These are phyloP conservation scores for Psilocybe azurescens DNA, from an alignment of 768 basidiomycete genomes.

Conservation along the genomic window DNA sequence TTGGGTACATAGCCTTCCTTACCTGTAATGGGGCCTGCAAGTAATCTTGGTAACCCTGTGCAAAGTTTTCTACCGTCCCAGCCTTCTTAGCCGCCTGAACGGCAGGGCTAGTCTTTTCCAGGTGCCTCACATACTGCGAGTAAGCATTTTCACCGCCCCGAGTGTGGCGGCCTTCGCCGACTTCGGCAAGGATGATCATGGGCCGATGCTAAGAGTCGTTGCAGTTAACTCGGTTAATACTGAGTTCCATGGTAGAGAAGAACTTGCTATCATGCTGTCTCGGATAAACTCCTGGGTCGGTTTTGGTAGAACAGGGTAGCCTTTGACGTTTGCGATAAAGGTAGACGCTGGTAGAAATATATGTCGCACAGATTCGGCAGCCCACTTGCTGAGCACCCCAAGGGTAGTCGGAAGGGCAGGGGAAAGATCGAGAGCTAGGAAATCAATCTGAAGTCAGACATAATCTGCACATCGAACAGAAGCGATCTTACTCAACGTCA, in stretches of 20 bases:
- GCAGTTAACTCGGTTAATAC: constrained; percentile 22
- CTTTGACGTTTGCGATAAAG: constrained; percentile 95
- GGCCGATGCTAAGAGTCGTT: constrained; percentile 72
- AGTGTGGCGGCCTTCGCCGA: constrained; percentile 64
- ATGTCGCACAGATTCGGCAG: constrained; percentile 90
- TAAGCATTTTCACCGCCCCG: constrained; percentile 89
- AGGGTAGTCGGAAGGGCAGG: constrained; percentile 83
- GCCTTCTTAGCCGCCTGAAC: constrained; percentile 66
- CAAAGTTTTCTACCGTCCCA: constrained; percentile 88
- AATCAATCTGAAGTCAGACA: constrained; percentile 12
- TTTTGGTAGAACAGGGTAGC: constrained; percentile 96
- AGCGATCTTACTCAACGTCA: constrained; percentile 67
- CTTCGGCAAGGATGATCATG: constrained; percentile 80
- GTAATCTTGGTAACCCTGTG: constrained; percentile 93
- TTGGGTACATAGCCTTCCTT: too few relatives aligned
- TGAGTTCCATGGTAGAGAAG: constrained; percentile 10
- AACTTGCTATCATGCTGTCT: constrained; percentile 82
- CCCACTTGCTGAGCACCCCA: constrained; percentile 85
- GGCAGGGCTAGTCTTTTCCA: constrained; percentile 78
- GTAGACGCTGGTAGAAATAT: constrained; percentile 88
- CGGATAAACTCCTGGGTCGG: constrained; percentile 90
- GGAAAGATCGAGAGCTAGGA: constrained; percentile 86
- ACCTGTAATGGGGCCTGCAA: constrained; percentile 95
- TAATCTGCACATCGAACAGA: constrained; percentile 11
- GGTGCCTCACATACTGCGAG: constrained; percentile 83